A percentile compares a stretch with the other conserved stretches of the same genome.
These are phyloP conservation scores for Populus hybrid DNA, from an alignment of 441 rosid species.

Conservation along the genomic window DNA sequence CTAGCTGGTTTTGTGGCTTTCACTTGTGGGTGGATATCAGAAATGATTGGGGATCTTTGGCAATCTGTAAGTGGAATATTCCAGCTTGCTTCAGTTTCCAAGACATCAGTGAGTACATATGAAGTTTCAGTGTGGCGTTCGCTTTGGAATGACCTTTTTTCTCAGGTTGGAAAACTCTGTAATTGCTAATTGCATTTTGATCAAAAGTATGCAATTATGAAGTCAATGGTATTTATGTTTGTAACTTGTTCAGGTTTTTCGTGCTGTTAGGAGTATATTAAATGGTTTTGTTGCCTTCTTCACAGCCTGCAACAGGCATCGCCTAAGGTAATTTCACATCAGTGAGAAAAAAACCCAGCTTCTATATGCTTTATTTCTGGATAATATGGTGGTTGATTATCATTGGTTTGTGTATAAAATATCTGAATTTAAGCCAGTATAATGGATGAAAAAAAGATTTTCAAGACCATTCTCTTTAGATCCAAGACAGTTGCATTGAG, in stretches of 20 bases:
- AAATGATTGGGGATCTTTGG: conserved; percentile 52
- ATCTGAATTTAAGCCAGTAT: not conserved
- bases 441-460: not conserved
- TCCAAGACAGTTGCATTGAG: not conserved
- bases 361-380: not conserved
- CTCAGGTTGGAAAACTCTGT: conserved; percentile 53
- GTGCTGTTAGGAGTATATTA: conserved; percentile 82
- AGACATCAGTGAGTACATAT: conserved; percentile 46
- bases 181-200: not conserved
- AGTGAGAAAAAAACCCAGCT: not conserved
- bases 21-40: conserved; percentile 37
- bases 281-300: conserved; percentile 88
- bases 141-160: conserved; percentile 95
- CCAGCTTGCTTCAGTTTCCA: conserved; percentile 60
- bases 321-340: conserved; percentile 62
- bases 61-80: conserved; percentile 42
- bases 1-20: conserved; percentile 41
- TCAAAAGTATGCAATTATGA: not conserved
- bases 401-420: not conserved
- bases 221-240: conserved; percentile 15
- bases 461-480: not conserved
- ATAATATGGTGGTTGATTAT: not conserved
- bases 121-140: conserved; percentile 86
- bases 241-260: conserved; percentile 62
- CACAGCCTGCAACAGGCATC: conserved; percentile 93